Evolutionary conservation across 495 filamentous ascomycete genomes (phyloP), one percentile per base, ranked within the genome.

Genomic region (Daldinia concentrica): DNA sequence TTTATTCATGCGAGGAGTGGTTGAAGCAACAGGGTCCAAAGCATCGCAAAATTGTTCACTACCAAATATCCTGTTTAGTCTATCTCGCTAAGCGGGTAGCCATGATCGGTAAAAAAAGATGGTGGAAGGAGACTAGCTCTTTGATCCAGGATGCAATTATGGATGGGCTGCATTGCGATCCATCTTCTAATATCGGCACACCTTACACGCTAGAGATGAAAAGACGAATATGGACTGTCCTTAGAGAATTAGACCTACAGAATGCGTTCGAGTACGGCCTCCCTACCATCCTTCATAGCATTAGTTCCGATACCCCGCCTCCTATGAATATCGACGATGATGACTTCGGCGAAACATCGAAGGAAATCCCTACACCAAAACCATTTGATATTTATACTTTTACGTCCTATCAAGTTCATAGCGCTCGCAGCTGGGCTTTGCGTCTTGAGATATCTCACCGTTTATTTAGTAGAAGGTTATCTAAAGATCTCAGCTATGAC

Each of bases 171-270:
- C 86, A 90, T 67, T 73, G 85, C 7, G 86, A 89, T 39, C 84
- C 86, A 0, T 73, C 72, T 57, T 69, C 69, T 34, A 72, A 72
- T 58, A 77, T 75, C 37, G 76, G 79, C 30, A 78, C 77, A 8
- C 72, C 74, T n/a, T 90, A 88, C 72, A 86, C 85, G 65, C 86
- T 86, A 70, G 89, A 91, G 75, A 88, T 90, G 87, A 83, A 88
- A 30, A 77, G 88, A 57, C 79, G 89, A 24, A 84, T 91, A n/a
- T 91, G 89, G 89, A 83, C 82, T 0, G 89, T 87, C 2, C 86
- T 90, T 24, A 77, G 88, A 65, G 86, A 88, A 74, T 82, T 87
- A 48, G 86, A 89, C 56, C 77, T 90, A 9, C 88, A 90, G 66
- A 82, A 88, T 1, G 81, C 86, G 1, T 80, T 90, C 50, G 87